Conservation (phyloP, 208 protist genomes). For the Leptomonas pyrrhocoris region DNA sequence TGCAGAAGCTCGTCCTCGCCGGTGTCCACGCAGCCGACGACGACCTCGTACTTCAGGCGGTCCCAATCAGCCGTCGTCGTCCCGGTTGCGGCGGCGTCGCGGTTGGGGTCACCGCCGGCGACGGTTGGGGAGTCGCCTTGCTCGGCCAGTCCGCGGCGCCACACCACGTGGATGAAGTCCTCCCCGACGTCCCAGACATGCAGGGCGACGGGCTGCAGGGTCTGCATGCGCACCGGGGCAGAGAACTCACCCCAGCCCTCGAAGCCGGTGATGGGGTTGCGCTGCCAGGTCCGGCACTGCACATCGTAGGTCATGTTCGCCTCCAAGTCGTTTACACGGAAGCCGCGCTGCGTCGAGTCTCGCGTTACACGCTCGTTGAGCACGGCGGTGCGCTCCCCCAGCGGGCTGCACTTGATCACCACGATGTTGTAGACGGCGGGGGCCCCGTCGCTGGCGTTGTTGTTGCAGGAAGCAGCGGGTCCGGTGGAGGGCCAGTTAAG, state of each 20-base stretch:
- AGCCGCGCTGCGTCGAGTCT: slow-evolving; percentile 50
- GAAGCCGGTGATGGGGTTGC: slow-evolving; percentile 68
- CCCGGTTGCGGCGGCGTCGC: background rate
- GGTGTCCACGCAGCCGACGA: slow-evolving; percentile 81
- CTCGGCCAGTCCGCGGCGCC: slow-evolving; percentile 65
- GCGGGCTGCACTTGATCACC: slow-evolving; percentile 43
- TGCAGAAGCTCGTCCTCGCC: slow-evolving; percentile 82
- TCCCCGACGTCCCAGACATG: slow-evolving; percentile 88
- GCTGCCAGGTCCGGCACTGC: slow-evolving; percentile 73
- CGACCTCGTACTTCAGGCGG: slow-evolving; percentile 90
- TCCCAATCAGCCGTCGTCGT: slow-evolving; percentile 36
- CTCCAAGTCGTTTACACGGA: slow-evolving; percentile 70
- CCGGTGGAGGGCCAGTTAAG: slow-evolving; percentile 54
- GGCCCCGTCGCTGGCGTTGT: slow-evolving; percentile 1
- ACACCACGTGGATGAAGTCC: slow-evolving; percentile 86
- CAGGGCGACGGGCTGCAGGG: slow-evolving; percentile 73
- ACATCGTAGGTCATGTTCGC: slow-evolving; percentile 82
- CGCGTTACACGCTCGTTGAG: slow-evolving; percentile 61
- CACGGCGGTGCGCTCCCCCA: slow-evolving; percentile 43
- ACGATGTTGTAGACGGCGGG: slow-evolving; percentile 49
- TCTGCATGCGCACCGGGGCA: slow-evolving; percentile 60
- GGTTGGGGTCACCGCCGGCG: background rate
- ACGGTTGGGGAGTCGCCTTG: background rate
- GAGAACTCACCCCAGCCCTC: slow-evolving; percentile 88
- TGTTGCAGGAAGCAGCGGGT: background rate